Evolutionary conservation across 164 flowering plant species (phyloP).

Genomic region (Macadamia integrifolia): DNA sequence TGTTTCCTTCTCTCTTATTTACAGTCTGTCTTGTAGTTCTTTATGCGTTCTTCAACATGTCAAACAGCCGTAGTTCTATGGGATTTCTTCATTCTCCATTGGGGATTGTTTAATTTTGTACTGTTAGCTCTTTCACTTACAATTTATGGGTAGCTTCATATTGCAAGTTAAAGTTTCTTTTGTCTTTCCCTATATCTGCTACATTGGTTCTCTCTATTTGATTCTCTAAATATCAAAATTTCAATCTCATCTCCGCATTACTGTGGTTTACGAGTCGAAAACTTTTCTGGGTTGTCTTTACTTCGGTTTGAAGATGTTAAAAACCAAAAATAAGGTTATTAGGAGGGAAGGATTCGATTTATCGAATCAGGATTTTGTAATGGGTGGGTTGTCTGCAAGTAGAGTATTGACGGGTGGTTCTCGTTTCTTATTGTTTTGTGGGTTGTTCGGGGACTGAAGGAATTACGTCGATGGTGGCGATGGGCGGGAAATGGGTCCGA

Average conservation of each 20-base stretch:
- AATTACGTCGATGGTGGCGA: conserved; percentile 48
- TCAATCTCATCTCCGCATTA: background rate
- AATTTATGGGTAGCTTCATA: background rate
- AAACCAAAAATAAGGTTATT: no score
- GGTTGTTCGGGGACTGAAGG: conserved; percentile 31
- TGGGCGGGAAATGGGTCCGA: conserved; percentile 67
- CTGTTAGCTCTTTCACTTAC: background rate
- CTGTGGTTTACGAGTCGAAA: no score
- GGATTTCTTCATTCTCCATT: background rate
- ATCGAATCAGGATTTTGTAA: no score
- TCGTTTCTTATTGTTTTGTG: conserved; percentile 13
- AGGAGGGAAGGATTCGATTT: no score
- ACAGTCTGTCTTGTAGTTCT: background rate
- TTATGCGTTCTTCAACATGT: no score
- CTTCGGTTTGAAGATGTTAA: background rate
- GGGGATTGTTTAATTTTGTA: background rate
- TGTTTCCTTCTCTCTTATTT: background rate
- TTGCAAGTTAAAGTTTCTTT: background rate
- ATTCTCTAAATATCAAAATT: no score
- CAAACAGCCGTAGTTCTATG: background rate
- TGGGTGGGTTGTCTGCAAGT: conserved; percentile 2
- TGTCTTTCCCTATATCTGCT: no score
- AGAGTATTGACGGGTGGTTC: conserved; percentile 18
- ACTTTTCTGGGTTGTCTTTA: background rate
- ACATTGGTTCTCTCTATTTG: no score